A percentile compares a stretch with the other conserved stretches of the same genome.
phyloP scores from a whole-genome alignment of 768 basidiomycete genomes.

The Auriscalpium microsporum region DNA sequence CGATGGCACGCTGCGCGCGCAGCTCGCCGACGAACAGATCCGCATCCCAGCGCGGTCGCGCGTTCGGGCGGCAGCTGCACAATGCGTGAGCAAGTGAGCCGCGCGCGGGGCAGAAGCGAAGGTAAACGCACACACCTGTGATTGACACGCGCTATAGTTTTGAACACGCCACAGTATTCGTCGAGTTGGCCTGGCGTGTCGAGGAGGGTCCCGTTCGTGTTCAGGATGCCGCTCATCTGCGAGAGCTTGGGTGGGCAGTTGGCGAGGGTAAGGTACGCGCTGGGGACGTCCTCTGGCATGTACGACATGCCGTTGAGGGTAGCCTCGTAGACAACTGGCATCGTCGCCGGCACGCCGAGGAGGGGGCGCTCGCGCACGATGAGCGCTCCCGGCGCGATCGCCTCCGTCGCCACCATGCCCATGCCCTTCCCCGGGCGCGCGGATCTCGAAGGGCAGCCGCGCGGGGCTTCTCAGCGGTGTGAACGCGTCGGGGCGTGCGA shows the following conservation, averaged over 20 bases:
- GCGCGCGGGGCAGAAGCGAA: constrained; percentile 13
- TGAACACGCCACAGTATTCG: constrained; percentile 17
- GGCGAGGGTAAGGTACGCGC: neutral
- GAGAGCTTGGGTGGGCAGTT: neutral
- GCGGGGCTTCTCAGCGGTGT: no score
- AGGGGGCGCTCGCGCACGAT: constrained; percentile 33
- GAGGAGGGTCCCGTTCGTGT: constrained; percentile 5
- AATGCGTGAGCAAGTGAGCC: constrained; percentile 17
- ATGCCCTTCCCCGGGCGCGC: constrained; percentile 16
- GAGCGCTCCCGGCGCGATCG: constrained; percentile 24
- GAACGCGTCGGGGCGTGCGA: no score
- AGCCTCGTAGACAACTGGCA: constrained; percentile 3
- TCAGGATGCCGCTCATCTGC: constrained; percentile 6
- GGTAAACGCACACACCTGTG: constrained; percentile 17
- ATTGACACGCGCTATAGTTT: constrained; percentile 19
- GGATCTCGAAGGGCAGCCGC: neutral
- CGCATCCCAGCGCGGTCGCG: constrained; percentile 16
- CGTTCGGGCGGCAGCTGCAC: constrained; percentile 17
- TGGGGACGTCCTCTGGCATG: neutral
- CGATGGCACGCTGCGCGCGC: constrained; percentile 22
- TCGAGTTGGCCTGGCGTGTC: constrained; percentile 5
- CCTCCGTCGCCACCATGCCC: constrained; percentile 26
- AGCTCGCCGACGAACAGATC: constrained; percentile 23
- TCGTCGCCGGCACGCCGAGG: constrained; percentile 19
- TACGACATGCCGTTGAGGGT: neutral